A percentile compares a stretch with the other conserved stretches of the same genome.
These are phyloP conservation scores for Tricholoma saponaceum DNA, from an alignment of 768 basidiomycete genomes.

Conservation along the genomic window DNA sequence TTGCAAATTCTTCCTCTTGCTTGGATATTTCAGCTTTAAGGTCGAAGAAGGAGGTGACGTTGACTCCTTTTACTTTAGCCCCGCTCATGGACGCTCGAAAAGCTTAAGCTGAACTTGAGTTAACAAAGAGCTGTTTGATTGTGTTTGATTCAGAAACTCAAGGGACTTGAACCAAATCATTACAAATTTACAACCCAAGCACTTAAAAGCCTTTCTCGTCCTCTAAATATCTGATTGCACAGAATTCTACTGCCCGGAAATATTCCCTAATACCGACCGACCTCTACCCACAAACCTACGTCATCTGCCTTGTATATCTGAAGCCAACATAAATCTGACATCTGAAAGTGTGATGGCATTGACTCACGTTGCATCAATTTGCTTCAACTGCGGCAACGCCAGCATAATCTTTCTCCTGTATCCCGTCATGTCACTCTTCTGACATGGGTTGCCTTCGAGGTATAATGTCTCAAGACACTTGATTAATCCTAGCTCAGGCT, in stretches of 20 bases:
- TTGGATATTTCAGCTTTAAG: constrained; percentile 71
- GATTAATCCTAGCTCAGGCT: constrained; percentile 59
- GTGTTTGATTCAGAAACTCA: neutral
- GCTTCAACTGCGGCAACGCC: constrained; percentile 81
- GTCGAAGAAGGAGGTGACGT: constrained; percentile 75
- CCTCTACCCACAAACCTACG: neutral
- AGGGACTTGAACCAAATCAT: neutral
- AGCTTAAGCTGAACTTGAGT: neutral
- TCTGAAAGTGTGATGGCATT: neutral
- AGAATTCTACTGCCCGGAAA: too few relatives aligned
- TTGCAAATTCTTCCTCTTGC: constrained; percentile 54
- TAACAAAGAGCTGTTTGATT: neutral
- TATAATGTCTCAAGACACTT: constrained; percentile 80
- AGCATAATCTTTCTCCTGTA: constrained; percentile 91
- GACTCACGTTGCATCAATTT: constrained; percentile 93
- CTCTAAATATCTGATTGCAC: too few relatives aligned
- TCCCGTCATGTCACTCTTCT: constrained; percentile 65
- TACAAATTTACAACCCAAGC: neutral
- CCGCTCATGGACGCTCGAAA: constrained; percentile 35
- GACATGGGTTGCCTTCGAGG: constrained; percentile 93
- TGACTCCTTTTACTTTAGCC: constrained; percentile 66
- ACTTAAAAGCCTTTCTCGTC: too few relatives aligned
- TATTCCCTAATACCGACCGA: neutral
- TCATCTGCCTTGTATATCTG: neutral
- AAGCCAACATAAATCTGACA: neutral